Evolutionary conservation across 495 filamentous ascomycete species (phyloP).

Genomic region (Daldinia caldariorum): DNA sequence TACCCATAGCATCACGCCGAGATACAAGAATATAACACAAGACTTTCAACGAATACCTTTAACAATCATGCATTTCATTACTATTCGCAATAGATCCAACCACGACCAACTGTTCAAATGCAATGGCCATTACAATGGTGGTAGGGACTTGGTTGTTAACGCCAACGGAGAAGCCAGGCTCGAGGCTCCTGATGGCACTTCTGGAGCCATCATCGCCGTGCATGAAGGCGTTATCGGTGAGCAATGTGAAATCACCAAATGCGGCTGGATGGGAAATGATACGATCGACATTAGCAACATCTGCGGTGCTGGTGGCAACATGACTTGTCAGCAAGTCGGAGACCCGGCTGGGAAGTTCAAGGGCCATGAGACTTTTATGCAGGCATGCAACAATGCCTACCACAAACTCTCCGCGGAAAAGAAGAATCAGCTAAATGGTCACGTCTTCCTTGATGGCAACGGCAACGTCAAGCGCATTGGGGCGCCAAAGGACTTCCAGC

Average conservation of each 20-base stretch:
- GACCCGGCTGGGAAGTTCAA: constrained; percentile 49
- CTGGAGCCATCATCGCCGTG: constrained; percentile 53
- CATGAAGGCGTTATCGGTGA: constrained; percentile 55
- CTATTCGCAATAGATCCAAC: constrained; percentile 50
- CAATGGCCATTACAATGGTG: constrained; percentile 49
- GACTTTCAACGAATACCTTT: no score
- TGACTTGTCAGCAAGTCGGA: constrained; percentile 55
- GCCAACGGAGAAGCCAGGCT: constrained; percentile 41
- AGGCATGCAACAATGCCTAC: constrained; percentile 49
- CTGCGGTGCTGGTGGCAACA: constrained; percentile 54
- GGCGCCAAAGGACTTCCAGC: constrained; percentile 51
- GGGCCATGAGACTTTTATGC: constrained; percentile 55
- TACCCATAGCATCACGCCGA: neutral
- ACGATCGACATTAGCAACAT: constrained; percentile 56
- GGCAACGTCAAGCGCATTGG: constrained; percentile 52
- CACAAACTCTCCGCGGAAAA: constrained; percentile 44
- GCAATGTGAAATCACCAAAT: constrained; percentile 56
- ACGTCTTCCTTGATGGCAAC: constrained; percentile 47
- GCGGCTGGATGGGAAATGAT: constrained; percentile 53
- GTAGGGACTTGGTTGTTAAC: constrained; percentile 48
- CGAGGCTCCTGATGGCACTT: constrained; percentile 47
- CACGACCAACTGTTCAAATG: constrained; percentile 52
- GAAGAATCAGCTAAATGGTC: constrained; percentile 46
- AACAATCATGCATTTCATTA: constrained; percentile 43
- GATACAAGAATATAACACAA: neutral